Evolutionary conservation across 1,284 basidiomycete species (phyloP).

Genomic region (Heterobasidion parviporum): DNA sequence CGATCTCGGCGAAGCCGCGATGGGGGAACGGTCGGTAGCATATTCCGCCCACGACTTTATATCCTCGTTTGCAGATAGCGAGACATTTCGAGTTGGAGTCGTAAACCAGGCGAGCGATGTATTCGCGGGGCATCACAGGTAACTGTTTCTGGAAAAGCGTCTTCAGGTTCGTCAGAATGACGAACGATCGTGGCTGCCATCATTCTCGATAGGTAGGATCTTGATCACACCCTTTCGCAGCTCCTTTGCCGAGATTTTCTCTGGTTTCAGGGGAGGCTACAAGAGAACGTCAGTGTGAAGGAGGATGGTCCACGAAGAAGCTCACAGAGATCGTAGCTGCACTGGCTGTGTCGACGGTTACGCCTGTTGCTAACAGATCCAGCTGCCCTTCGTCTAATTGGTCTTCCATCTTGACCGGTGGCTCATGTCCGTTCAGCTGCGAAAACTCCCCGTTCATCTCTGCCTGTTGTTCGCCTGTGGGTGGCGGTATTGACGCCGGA

Average conservation of each 20-base stretch:
- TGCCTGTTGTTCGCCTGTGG: conserved; percentile 30
- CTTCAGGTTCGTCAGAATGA: conserved; percentile 91
- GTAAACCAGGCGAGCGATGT: conserved; percentile 93
- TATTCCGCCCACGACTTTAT: conserved; percentile 96
- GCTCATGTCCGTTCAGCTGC: conserved; percentile 34
- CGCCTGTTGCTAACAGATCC: conserved; percentile 68
- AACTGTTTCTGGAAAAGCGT: conserved; percentile 96
- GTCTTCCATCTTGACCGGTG: conserved; percentile 65
- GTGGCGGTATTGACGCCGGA: conserved; percentile 27
- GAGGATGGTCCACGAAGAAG: conserved; percentile 5
- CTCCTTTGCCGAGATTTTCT: conserved; percentile 80
- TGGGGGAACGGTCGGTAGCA: conserved; percentile 93
- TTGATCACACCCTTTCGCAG: conserved; percentile 80
- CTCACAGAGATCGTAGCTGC: conserved; percentile 41
- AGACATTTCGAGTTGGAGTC: conserved; percentile 88
- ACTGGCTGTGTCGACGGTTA: conserved; percentile 62
- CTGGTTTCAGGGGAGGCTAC: conserved; percentile 42
- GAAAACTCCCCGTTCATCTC: conserved; percentile 34
- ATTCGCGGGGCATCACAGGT: conserved; percentile 98
- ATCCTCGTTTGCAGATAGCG: conserved; percentile 93
- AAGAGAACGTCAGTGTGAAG: not conserved
- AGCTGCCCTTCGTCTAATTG: conserved; percentile 70
- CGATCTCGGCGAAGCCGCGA: conserved; percentile 95
- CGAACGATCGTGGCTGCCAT: conserved; percentile 69
- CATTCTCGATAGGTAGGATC: conserved; percentile 83